These are phyloP conservation scores for Aquilaria malaccensis DNA, from an alignment of 345 rosid species.

Conservation along the genomic window DNA sequence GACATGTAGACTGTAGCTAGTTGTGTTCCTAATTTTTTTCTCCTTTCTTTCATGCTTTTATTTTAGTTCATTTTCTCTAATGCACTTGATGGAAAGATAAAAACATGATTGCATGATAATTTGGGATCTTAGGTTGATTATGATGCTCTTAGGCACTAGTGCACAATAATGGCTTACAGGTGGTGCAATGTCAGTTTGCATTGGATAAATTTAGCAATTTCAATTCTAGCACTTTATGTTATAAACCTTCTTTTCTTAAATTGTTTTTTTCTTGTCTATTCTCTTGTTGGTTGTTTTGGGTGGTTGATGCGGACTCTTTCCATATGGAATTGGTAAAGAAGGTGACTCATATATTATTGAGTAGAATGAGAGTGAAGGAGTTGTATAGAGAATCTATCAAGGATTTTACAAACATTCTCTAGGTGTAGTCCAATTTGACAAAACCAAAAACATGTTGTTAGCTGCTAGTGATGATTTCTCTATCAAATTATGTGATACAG, in stretches of 20 bases:
- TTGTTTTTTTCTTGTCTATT: no score
- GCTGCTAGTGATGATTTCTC: slow-evolving; percentile 93
- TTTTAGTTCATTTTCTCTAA: slow-evolving; percentile 80
- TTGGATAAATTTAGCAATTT: slow-evolving; percentile 8
- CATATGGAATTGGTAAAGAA: slow-evolving; percentile 89
- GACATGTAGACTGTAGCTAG: not conserved
- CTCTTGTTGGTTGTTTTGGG: slow-evolving; percentile 9
- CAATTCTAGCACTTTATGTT: slow-evolving; percentile 1
- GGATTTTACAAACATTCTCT: slow-evolving; percentile 76
- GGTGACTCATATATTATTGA: slow-evolving; percentile 76
- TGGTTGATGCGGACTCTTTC: slow-evolving; percentile 48
- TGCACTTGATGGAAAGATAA: slow-evolving; percentile 81
- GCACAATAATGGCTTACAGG: slow-evolving; percentile 93
- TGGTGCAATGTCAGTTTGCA: slow-evolving; percentile 60
- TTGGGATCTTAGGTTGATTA: slow-evolving; percentile 86
- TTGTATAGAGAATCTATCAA: slow-evolving; percentile 66
- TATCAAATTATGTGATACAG: slow-evolving; percentile 90
- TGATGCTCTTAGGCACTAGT: slow-evolving; percentile 90
- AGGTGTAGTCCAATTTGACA: slow-evolving; percentile 87
- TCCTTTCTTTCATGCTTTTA: slow-evolving; percentile 17
- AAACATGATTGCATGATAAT: slow-evolving; percentile 86
- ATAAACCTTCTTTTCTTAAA: not conserved
- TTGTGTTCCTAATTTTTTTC: slow-evolving; percentile 13
- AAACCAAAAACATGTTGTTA: slow-evolving; percentile 68
- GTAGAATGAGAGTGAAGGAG: slow-evolving; percentile 94